A percentile compares a stretch with the other conserved stretches of the same genome.
Conservation (phyloP, 2,329 filamentous ascomycete genomes). For the Xylariales sp. region DNA sequence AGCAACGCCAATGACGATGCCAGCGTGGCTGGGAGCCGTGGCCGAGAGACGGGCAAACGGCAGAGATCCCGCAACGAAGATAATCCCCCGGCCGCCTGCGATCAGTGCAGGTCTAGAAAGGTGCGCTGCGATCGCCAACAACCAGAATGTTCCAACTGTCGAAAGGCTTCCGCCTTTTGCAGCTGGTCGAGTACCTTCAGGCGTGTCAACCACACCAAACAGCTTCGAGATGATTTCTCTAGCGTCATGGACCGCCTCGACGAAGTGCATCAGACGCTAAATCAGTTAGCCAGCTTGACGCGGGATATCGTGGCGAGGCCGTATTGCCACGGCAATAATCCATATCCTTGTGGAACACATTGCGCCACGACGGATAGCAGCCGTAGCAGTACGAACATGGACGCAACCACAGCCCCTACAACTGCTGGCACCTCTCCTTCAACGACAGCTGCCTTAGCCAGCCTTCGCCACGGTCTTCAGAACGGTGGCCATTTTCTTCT, state of each 20-base stretch:
- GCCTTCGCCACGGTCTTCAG: constrained; percentile 10
- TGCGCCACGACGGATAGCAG: not conserved
- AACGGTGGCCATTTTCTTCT: constrained; percentile 5
- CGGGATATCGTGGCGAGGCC: constrained; percentile 22
- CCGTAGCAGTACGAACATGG: not conserved
- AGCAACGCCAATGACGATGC: constrained; percentile 14
- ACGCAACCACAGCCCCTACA: not conserved
- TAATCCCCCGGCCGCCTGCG: constrained; percentile 25
- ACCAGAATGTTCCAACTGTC: constrained; percentile 23
- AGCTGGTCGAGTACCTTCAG: constrained; percentile 25
- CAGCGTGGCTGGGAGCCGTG: constrained; percentile 1
- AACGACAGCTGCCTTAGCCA: constrained; percentile 5
- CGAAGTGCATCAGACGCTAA: constrained; percentile 24
- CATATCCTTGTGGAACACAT: not conserved
- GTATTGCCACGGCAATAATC: not conserved
- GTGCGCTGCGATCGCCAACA: constrained; percentile 28
- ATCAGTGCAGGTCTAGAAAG: constrained; percentile 27
- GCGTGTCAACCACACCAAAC: constrained; percentile 28
- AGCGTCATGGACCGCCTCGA: constrained; percentile 25
- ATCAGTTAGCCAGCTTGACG: constrained; percentile 23
- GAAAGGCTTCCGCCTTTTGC: constrained; percentile 17
- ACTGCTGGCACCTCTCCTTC: constrained; percentile 10
- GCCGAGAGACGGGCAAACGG: constrained; percentile 17
- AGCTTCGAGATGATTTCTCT: constrained; percentile 27
- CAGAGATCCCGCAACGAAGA: constrained; percentile 26